phyloP scores from a whole-genome alignment of 1,284 basidiomycete genomes.

The Fistulina hepatica region DNA sequence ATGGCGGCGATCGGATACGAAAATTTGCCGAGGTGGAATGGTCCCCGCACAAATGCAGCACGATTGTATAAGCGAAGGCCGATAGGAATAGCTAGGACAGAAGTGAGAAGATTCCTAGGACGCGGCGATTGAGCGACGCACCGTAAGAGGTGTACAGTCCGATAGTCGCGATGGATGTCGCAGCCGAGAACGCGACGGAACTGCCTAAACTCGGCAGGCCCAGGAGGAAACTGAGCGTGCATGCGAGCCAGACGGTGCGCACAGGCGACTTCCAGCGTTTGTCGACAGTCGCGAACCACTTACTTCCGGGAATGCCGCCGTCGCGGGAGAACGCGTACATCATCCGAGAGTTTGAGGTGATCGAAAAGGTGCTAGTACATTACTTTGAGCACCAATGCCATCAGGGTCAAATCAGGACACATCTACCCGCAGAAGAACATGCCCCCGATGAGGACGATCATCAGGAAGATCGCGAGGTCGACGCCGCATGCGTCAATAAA shows the following conservation, averaged over 20 bases:
- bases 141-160: slow-evolving; percentile 69
- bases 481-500: slow-evolving; percentile 65
- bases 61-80: slow-evolving; percentile 51
- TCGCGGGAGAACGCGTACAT: slow-evolving; percentile 69
- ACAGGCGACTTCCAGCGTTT: slow-evolving; percentile 48
- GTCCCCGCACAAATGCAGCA: slow-evolving; percentile 50
- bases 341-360: slow-evolving; percentile 72
- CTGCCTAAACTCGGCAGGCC: slow-evolving; percentile 63
- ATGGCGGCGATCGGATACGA: slow-evolving; percentile 45
- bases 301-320: slow-evolving; percentile 56
- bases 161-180: slow-evolving; percentile 68
- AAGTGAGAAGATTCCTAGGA: background rate
- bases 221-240: slow-evolving; percentile 64
- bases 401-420: background rate
- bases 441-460: slow-evolving; percentile 61
- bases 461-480: slow-evolving; percentile 58
- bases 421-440: slow-evolving; percentile 62
- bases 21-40: slow-evolving; percentile 57
- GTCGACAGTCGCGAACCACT: slow-evolving; percentile 57
- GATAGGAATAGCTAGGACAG: slow-evolving; percentile 47
- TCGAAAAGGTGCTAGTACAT: slow-evolving; percentile 46
- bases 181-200: slow-evolving; percentile 61
- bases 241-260: slow-evolving; percentile 72
- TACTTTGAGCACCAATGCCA: background rate
- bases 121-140: slow-evolving; percentile 15